phyloP scores from a whole-genome alignment of 768 basidiomycete genomes.

The Ramaria rubella region DNA sequence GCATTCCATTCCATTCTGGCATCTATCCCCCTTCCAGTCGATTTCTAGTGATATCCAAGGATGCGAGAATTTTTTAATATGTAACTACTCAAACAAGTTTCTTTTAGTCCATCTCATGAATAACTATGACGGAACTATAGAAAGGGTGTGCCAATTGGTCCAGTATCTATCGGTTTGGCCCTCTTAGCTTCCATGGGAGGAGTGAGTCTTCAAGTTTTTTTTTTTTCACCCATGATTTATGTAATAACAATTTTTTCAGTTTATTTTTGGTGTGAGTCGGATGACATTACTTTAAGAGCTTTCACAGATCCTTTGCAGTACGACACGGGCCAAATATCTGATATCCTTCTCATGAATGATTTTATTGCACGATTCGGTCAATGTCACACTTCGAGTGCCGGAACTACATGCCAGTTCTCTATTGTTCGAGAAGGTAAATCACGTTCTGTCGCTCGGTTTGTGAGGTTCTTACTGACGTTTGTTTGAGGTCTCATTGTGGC shows the following conservation, averaged over 20 bases:
- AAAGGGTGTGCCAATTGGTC: constrained; percentile 55
- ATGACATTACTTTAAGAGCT: background rate
- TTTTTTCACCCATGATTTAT: constrained; percentile 15
- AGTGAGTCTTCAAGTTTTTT: constrained; percentile 39
- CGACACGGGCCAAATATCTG: constrained; percentile 73
- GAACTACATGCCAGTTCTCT: constrained; percentile 44
- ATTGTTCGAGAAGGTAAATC: constrained; percentile 41
- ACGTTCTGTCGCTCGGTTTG: background rate
- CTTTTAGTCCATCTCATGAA: too few relatives aligned
- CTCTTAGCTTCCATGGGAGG: constrained; percentile 67
- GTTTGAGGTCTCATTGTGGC: constrained; percentile 52
- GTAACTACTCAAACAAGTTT: background rate
- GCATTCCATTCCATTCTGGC: too few relatives aligned
- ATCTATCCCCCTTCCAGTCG: too few relatives aligned
- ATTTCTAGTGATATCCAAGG: too few relatives aligned
- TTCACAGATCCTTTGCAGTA: constrained; percentile 29
- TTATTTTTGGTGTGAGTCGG: constrained; percentile 10
- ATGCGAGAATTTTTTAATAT: background rate
- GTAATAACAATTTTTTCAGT: constrained; percentile 21
- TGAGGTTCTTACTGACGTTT: background rate
- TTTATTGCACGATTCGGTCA: constrained; percentile 58
- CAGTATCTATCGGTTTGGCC: constrained; percentile 58
- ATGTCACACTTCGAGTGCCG: constrained; percentile 36
- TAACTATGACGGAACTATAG: constrained; percentile 30
- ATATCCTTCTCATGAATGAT: constrained; percentile 67